Evolutionary conservation across 768 basidiomycete species (phyloP), one percentile per base, ranked within the genome.

Genomic region (Lactifluus echinatus): DNA sequence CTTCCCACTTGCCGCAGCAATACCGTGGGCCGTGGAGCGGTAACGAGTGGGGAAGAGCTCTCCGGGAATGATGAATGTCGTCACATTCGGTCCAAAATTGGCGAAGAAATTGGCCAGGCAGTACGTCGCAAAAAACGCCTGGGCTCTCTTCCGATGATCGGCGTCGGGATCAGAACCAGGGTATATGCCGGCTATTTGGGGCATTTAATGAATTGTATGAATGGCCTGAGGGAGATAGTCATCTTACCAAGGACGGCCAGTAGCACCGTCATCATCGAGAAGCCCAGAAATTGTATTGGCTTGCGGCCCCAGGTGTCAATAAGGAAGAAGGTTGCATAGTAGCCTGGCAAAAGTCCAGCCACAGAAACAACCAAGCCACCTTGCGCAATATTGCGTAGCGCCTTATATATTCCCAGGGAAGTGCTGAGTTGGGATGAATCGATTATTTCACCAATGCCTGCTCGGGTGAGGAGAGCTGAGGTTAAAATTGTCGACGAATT

Each of bases 241-340:
- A 11, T 70, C 77, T 45, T 68, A 85, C 85, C 85, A 77, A 91
- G 79, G 65, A 80, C 72, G 62, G 83, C 47, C 68, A 89, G 86
- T 28, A 88, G 68, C 45, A 81, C 64, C 29, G 85, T 83, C 59
- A 90, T 79, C 26, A 81, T 29, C 53, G 55, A 70, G 74, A 91
- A 91, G 31, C 89, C 89, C 78, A 87, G 79, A 39, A 87, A 72
- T 67, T 91, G 89, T 49, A 91, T 84, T 48, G 85, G 84, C 72
- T 84, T 89, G 68, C 89, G 82, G 31, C 90, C 89, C 85, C 86
- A 88, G 1, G 64, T 61, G 64, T 92, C 90, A 60, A 93, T 81
- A 63, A 89, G 66, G 34, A 87, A 64, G 68, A 82, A 74, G 72
- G 79, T 66, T 34, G 64, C 73, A 73, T 78, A 88, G 72, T 91